Base-by-base conservation (phyloP, 345 rosid genomes). In the Lepidium didymum region DNA sequence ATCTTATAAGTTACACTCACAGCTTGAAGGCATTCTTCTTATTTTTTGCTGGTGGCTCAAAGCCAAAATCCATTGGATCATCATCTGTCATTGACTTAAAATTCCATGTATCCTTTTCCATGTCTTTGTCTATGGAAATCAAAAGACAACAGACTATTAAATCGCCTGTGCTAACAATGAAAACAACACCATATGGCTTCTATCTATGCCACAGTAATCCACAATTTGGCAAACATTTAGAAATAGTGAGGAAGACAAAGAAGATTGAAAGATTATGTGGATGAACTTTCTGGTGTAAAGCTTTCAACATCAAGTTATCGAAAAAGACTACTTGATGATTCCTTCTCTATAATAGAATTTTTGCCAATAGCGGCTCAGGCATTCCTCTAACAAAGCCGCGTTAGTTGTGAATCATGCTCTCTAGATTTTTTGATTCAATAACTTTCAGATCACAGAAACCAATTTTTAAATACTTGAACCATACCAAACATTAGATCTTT, bases 51-150 rank as follows among this genome's bases (percentile, higher is more conserved):
- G 86, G 69, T 66, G 77, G 56, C 40, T 73, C 87, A 75, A 86
- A 85, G 83, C 59, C 75, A 72, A 91, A 89, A 78, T 94, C 90
- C 84, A 89, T 75, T 27, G 81, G 68, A 33, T 87, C 92, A 74
- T 87, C 86, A 49, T 76, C 84, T 41, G 80, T 66, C 53, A 74
- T 72, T 10, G 96, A 75, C 80, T 79, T 83, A 53, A 79, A 75
- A 66, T 85, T 84, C 96, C 97, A 94, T 60, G 92, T 84, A 35
- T 87, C 96, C 54, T 83, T 84, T 74, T 96, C 97, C 78, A 85
- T 75, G 40, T 82, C 90, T 13, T 82, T 86, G 66, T 85, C 99
- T 87, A 66, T 57, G 55, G 38, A 41, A 34, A 68, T 25, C 46
- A 61, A 44, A 59, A 60, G 54, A 57, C 47, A 31, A 35, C 29